Base-by-base conservation (phyloP, 2,329 filamentous ascomycete genomes). In the Plectosphaerella plurivora region DNA sequence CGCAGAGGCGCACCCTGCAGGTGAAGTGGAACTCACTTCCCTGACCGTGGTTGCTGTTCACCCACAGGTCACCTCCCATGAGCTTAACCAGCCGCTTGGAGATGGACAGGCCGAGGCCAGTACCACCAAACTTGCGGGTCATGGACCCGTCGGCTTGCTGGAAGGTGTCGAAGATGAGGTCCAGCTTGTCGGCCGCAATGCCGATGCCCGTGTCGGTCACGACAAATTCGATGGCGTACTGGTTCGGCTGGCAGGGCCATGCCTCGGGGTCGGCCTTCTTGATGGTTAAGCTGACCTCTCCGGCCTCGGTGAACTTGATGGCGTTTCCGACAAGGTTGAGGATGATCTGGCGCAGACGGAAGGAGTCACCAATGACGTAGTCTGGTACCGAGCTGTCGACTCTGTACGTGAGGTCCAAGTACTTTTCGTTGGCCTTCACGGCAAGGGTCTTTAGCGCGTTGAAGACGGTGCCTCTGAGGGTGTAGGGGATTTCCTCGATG, bases 81-180 rank as follows among this genome's bases (percentile, higher is more conserved):
- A 97, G 81, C 60, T 92, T 96, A 51, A 97, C 93, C 28, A 97
- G 81, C 60, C 92, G 84, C 74, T 96, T 95, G 25, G 93, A 97
- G 64, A 97, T 97, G 15, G 93, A 97, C 24, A 97, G 74, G 60
- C 93, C 93, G 10, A 97, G 82, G 60, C 93, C 93, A 7, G 94
- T 97, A 61, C 93, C 93, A 62, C 93, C 93, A 68, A 97, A 97
- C 67, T 95, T 94, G 61, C 92, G 84, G 2, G 93, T 97, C 69
- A 95, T 97, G 35, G 92, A 97, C 37, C 93, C 93, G 67, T 97
- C 94, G 18, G 94, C 94, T 74, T 97, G 94, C 70, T 97, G 93
- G 84, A 97, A 97, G 1, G 93, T 97, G 72, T 97, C 94, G 71
- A 99, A 97, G 66, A 99, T 97, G 59, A 97, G 78, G 66, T 96